Conservation (phyloP, 2,329 filamentous ascomycete species). For the Ascochyta fabae region DNA sequence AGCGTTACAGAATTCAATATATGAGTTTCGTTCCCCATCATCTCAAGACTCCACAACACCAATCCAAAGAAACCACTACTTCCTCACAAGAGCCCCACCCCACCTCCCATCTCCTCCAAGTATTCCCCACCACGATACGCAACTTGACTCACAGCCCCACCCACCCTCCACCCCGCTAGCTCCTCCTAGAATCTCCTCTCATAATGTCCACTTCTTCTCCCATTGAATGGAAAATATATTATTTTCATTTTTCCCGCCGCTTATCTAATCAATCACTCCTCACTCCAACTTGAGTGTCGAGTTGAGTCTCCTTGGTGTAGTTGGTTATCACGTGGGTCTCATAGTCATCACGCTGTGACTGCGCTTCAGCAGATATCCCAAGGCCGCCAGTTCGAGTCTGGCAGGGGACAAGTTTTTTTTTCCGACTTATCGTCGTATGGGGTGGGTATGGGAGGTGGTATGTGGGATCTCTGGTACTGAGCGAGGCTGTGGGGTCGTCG, state of each 20-base stretch:
- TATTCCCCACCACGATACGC: too few relatives aligned
- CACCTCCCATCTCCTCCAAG: too few relatives aligned
- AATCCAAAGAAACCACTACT: too few relatives aligned
- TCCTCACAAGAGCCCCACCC: too few relatives aligned
- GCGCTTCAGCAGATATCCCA: conserved; percentile 38
- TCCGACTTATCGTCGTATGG: not conserved
- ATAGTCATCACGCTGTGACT: conserved; percentile 40
- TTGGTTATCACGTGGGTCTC: conserved; percentile 49
- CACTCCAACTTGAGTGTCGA: not conserved
- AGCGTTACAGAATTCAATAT: too few relatives aligned
- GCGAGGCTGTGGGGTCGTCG: too few relatives aligned
- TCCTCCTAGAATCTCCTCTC: not conserved
- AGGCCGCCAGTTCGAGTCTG: conserved; percentile 48
- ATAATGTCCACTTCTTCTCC: not conserved
- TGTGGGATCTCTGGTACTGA: too few relatives aligned
- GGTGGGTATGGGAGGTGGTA: too few relatives aligned
- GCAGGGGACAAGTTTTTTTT: conserved; percentile 30
- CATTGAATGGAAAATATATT: not conserved
- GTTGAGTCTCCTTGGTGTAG: conserved; percentile 44
- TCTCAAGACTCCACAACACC: too few relatives aligned
- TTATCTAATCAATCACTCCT: conserved; percentile 16
- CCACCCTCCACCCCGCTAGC: not conserved
- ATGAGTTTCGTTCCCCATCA: not conserved
- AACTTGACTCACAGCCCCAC: too few relatives aligned
- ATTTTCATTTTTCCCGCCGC: fast-evolving